Base-by-base conservation (phyloP, 163 green algal genomes). In the Scenedesmus sp. region DNA sequence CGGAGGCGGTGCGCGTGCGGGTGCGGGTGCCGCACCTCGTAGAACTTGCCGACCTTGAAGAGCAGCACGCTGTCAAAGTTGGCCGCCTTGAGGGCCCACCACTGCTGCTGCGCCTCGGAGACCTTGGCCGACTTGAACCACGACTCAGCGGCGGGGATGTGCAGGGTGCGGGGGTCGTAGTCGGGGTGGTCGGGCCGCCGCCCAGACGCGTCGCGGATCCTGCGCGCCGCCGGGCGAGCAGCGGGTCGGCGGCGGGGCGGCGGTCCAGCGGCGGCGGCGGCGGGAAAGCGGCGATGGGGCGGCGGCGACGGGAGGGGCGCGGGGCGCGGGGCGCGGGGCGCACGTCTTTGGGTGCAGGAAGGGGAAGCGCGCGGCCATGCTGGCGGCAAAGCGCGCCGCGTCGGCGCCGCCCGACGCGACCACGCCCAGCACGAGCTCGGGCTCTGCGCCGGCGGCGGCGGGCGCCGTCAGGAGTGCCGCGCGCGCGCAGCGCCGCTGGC, bases 31-130 rank as follows among this genome's bases (percentile, higher is more conserved):
- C 71, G 18, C 58, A 80, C 71, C 62, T 98, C 94, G 78, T 98
- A 98, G 77, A 98, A 98, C 82, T 97, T 97, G 76, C 94, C 93
- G 90, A 98, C 95, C 87, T 99, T 98, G 90, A 97, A 98, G 10
- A 98, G 90, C 81, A 99, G 84, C 50, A 97, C 84, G 4, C 78
- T 83, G 86, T 98, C 94, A 63, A 94, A 96, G 86, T 98, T 87
- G 15, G 75, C 70, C 1, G 86, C 63, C 85, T 99, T 99, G 89
- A 98, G 96, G 44, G 89, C 84, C 96, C 96, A 99, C 96, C 96
- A 98, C 82, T 96, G 89, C 86, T 93, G 90, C 84, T 97, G 94
- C 3, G 90, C 93, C 44, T 92, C 86, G 11, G 86, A 92, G 15
- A 83, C 67, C 77, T 89, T 89, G 44, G 79, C 78, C 0, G 84